Evolutionary conservation across 257 asterid species (phyloP).

Genomic region (Solanum megistacrolobum): DNA sequence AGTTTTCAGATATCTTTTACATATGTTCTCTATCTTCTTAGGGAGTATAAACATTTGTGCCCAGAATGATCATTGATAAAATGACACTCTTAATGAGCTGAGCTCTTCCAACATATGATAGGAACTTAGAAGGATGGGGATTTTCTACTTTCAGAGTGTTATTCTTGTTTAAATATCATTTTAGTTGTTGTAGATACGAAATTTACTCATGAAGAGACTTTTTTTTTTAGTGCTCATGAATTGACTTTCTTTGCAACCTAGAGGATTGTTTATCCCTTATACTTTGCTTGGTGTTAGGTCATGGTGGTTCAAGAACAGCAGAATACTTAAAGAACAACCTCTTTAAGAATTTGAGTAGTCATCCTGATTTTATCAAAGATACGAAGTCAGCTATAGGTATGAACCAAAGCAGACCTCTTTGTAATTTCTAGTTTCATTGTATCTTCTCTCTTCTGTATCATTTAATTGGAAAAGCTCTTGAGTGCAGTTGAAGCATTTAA

Average conservation of each 20-base stretch:
- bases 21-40: background rate
- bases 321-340: slow-evolving; percentile 70
- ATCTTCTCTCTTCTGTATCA: background rate
- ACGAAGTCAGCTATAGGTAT: slow-evolving; percentile 72
- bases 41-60: background rate
- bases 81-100: background rate
- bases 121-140: background rate
- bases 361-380: slow-evolving; percentile 54
- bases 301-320: slow-evolving; percentile 76
- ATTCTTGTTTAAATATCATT: background rate
- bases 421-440: background rate
- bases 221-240: background rate
- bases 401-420: background rate
- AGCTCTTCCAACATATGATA: background rate
- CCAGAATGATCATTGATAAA: background rate
- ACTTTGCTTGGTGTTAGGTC: slow-evolving; percentile 34
- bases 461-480: slow-evolving; percentile 12
- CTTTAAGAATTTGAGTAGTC: slow-evolving; percentile 55
- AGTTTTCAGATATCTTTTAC: background rate
- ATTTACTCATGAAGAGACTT: background rate
- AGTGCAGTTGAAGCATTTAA: slow-evolving; percentile 58
- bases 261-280: background rate
- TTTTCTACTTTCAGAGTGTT: background rate
- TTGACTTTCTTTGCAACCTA: background rate
- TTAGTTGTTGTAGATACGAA: background rate